These are phyloP conservation scores for Hirschioporus abietinus DNA, from an alignment of 768 basidiomycete species.

Conservation along the genomic window DNA sequence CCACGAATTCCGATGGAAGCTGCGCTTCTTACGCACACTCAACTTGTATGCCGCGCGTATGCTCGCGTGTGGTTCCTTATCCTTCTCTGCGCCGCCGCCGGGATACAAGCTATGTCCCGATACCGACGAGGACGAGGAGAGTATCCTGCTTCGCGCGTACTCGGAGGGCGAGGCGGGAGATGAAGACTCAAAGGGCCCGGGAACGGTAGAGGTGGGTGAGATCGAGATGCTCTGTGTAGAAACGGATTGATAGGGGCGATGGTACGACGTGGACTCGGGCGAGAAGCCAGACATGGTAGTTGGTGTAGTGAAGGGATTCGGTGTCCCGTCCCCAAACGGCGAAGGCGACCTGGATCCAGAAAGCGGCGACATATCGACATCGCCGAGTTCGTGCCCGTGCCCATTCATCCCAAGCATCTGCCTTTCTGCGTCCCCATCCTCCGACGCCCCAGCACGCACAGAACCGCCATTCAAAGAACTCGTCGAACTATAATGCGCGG, in stretches of 20 bases:
- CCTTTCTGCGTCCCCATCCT: neutral
- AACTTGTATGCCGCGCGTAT: conserved; percentile 50
- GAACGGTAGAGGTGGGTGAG: neutral
- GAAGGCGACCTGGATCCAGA: conserved; percentile 17
- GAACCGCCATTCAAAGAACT: neutral
- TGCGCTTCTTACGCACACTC: conserved; percentile 41
- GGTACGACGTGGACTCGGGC: neutral
- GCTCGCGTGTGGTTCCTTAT: conserved; percentile 22
- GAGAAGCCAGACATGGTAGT: too few relatives aligned
- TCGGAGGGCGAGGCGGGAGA: conserved; percentile 17
- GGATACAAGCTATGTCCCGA: conserved; percentile 7
- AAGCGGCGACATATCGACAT: conserved; percentile 6
- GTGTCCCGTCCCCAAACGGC: conserved; percentile 2
- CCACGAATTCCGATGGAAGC: conserved; percentile 49
- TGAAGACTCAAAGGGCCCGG: neutral
- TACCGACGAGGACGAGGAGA: conserved; percentile 17
- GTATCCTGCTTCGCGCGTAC: conserved; percentile 19
- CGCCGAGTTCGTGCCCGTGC: conserved; percentile 1
- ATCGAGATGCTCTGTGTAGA: neutral
- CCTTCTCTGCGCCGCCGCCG: neutral
- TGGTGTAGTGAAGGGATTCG: neutral
- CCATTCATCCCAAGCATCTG: neutral
- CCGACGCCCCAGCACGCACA: neutral
- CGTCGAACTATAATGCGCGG: neutral
- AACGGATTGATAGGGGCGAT: neutral